Evolutionary conservation across 495 filamentous ascomycete species (phyloP), one percentile per base, ranked within the genome.

Genomic region (Aspergillus carlsbadensis): DNA sequence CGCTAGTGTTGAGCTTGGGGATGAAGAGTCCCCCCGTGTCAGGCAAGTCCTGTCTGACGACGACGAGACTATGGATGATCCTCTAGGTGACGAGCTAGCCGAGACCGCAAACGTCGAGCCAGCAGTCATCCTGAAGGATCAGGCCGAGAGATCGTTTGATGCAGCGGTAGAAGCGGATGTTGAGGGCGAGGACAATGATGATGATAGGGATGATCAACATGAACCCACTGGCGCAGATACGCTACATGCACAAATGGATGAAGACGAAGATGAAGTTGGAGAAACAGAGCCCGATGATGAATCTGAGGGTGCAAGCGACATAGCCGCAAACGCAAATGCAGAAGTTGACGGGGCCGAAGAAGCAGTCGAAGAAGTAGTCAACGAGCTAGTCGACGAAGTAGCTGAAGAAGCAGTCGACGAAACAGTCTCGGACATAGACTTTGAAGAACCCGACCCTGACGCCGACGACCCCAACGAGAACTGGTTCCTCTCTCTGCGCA

Each of bases 1-100:
- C 17, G 75, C 74, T 26, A 78, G 75, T 49, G 60, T 77, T 33
- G 75, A 78, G 46, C 67, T 77, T 6, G 73, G 74, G n/a, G 70
- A 70, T 29, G 69, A 70, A 21, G 53, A 58, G 3, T 15, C 45
- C 34, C 36, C 24, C 20, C 47, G 3, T 18, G 15, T 24, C 24
- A 13, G 13, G 18, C n/a, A n/a, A n/a, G 13, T 22, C 5, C 39
- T 3, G 39, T 42, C 37, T 10, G 2, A 4, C 3, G 7, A 29
- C 26, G 26, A 29, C 8, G 26, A 29, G 8, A 4, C 26, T 8
- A 29, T 29, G 3, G 26, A 29, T 29, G 26, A 29, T 4, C 26
- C 26, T 8, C 8, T 29, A 8, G 26, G 26, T 29, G 26, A 29
- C 3, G 10, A 4, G 7, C 39, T 20, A 42, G 39, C 37, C 37